phyloP scores from a whole-genome alignment of 495 filamentous ascomycete species.

The Aspergillus baeticus region DNA sequence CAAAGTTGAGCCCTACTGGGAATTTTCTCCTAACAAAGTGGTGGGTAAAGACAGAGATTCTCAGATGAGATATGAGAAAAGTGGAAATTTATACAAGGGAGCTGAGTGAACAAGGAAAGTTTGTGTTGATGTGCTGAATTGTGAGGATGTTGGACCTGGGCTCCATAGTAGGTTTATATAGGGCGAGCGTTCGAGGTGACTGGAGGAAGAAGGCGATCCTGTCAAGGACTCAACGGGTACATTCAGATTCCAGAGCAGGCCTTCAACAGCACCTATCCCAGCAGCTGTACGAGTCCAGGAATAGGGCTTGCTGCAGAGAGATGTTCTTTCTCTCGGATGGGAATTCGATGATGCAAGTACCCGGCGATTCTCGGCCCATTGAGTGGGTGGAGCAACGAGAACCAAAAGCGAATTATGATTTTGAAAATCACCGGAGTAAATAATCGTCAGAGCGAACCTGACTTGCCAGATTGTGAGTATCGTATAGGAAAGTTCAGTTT shows the following conservation, averaged over 20 bases:
- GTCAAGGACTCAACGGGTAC: slow-evolving; percentile 11
- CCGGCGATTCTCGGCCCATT: slow-evolving; percentile 22
- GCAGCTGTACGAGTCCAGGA: slow-evolving; percentile 16
- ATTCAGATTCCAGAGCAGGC: slow-evolving; percentile 10
- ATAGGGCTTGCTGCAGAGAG: slow-evolving; percentile 19
- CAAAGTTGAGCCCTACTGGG: background rate
- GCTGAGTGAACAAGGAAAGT: background rate
- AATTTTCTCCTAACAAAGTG: background rate
- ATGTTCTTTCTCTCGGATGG: slow-evolving; percentile 11
- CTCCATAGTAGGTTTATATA: slow-evolving; percentile 27
- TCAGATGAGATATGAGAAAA: slow-evolving; percentile 1
- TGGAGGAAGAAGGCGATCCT: slow-evolving; percentile 6
- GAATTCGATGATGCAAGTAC: slow-evolving; percentile 20
- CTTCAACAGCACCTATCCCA: slow-evolving; percentile 15
- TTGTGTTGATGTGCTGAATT: slow-evolving; percentile 4
- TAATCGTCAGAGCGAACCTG: background rate
- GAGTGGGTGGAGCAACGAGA: slow-evolving; percentile 17
- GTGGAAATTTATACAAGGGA: background rate
- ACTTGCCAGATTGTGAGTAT: background rate
- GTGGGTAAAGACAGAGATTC: background rate
- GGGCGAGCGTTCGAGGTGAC: slow-evolving; percentile 17
- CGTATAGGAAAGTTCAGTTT: slow-evolving; percentile 1
- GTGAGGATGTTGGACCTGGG: slow-evolving; percentile 19
- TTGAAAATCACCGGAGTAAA: slow-evolving; percentile 4
- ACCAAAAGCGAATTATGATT: slow-evolving; percentile 6